Conservation (phyloP, 306 rosid genomes). For the Ochetophila trinervis region DNA sequence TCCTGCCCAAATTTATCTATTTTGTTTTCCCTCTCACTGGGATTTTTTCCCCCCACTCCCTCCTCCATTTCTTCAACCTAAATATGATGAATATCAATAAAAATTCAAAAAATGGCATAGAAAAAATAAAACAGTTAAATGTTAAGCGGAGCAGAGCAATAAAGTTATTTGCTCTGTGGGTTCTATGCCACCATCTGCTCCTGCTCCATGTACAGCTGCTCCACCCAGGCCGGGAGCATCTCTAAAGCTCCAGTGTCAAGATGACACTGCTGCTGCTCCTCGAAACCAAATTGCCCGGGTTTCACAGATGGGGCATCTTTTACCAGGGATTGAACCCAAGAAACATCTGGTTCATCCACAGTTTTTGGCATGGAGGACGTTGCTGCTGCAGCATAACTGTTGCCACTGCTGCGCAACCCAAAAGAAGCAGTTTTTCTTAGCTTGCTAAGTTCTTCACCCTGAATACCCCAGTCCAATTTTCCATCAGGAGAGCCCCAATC, state of each 20-base stretch:
- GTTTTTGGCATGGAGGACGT: constrained; percentile 22
- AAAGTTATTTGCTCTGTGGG: constrained; percentile 3
- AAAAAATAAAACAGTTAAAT: constrained; percentile 25
- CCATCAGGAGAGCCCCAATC: constrained; percentile 79
- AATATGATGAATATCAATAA: constrained; percentile 36
- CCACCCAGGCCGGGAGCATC: constrained; percentile 51
- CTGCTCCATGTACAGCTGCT: constrained; percentile 65
- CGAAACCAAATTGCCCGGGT: constrained; percentile 28
- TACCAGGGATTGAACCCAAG: constrained; percentile 76
- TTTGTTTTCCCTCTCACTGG: constrained; percentile 1
- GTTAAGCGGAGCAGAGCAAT: constrained; percentile 19
- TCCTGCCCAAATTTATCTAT: constrained; percentile 29
- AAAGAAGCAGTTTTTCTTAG: constrained; percentile 69
- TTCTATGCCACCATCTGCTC: constrained; percentile 63
- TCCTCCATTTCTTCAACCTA: constrained; percentile 31
- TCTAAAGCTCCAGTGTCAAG: constrained; percentile 38
- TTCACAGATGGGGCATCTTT: constrained; percentile 46
- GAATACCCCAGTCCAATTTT: constrained; percentile 64
- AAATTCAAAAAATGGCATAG: constrained; percentile 30
- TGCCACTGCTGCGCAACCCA: constrained; percentile 40
- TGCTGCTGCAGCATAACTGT: constrained; percentile 24
- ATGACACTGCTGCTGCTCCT: constrained; percentile 50
- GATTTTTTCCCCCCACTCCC: constrained; percentile 13
- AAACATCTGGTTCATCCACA: constrained; percentile 52
- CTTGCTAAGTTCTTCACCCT: constrained; percentile 60